Evolutionary conservation across 768 basidiomycete genomes (phyloP), one percentile per base, ranked within the genome.

Genomic region (Tylopilus balloui): DNA sequence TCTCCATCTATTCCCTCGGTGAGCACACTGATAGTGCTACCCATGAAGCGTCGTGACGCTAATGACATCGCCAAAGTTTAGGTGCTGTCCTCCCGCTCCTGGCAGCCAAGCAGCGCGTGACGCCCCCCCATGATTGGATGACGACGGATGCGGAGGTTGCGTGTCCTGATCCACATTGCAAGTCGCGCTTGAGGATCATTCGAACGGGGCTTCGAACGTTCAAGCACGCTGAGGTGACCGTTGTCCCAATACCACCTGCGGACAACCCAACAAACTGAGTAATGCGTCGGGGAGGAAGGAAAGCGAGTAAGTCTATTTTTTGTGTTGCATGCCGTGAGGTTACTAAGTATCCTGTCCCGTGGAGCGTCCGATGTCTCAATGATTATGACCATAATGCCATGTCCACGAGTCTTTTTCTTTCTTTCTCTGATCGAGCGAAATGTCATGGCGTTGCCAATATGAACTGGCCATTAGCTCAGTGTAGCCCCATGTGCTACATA

Each of bases 1-100:
- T 86, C 56, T 84, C 84, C 2, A 81, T 86, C 42, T 86, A 84
- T 57, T 85, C 83, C 0, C 67, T 84, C 9, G 70, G 84, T 81
- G 51, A 31, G 48, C 35, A 10, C 17, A 24, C 23, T 2, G n/a
- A n/a, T n/a, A n/a, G n/a, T n/a, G 14, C 6, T 35, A 5, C 4
- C 7, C 14, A 15, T 12, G 32, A n/a, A 17, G 17, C 2, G 23
- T 13, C n/a, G n/a, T n/a, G n/a, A n/a, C n/a, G 13, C 21, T 39
- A 5, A 41, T 2, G 20, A 35, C 20, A 14, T 21, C 10, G 25
- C 25, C 9, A 7, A 25, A 24, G 23, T 20, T n/a, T 11, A 85
- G 84, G 73, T 21, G 72, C 82, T 8, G 72, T 86, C 15, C 72
- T 86, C 8, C 83, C 83, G 3, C 69, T 86, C n/a, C 69, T 86